Base-by-base conservation (phyloP, 2,329 filamentous ascomycete genomes). In the Metarhizium brunneum region DNA sequence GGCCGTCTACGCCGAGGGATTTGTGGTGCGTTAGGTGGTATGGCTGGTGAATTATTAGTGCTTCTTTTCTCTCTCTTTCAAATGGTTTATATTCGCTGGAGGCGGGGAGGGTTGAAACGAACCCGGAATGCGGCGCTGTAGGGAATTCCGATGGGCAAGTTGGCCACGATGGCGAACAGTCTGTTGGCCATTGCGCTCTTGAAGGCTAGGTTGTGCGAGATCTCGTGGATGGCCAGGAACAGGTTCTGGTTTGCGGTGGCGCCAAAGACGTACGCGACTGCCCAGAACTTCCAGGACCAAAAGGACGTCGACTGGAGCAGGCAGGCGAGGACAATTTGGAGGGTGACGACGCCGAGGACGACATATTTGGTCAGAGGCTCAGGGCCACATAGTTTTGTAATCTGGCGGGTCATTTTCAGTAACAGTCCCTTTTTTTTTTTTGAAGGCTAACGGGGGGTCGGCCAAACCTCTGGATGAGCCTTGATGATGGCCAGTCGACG, bases 1-100 rank as follows among this genome's bases (percentile, higher is more conserved):
- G 83, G 56, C 94, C 94, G 65, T 96, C 90, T 52, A 99, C 92
- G 59, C 94, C 94, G 53, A 99, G 87, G 42, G 92, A 96, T 77
- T 99, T 99, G 82, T 99, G 94, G 75, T 99, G 94, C 2, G 94
- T 99, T 45, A 99, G 84, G 69, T 99, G 94, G 77, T 99, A 99
- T 4, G 94, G 94, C 82, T 90, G 62, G 40, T 10, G 42, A 16
- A 6, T 5, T 47, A 51, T 52, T 43, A 8, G 29, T 5, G 53
- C 25, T n/a, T 16, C 20, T n/a, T 3, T 36, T 40, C 6, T 5
- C 2, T 2, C 1, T 7, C 14, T 13, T 25, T 1, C 25, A 25
- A 25, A 25, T 4, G 25, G 4, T 25, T 25, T 25, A 25, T 25
- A 6, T n/a, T 47, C n/a, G 8, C 35, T 14, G 30, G 50, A 11